Base-by-base conservation (phyloP, 176 grass and related monocot genomes). In the Zea mays region DNA sequence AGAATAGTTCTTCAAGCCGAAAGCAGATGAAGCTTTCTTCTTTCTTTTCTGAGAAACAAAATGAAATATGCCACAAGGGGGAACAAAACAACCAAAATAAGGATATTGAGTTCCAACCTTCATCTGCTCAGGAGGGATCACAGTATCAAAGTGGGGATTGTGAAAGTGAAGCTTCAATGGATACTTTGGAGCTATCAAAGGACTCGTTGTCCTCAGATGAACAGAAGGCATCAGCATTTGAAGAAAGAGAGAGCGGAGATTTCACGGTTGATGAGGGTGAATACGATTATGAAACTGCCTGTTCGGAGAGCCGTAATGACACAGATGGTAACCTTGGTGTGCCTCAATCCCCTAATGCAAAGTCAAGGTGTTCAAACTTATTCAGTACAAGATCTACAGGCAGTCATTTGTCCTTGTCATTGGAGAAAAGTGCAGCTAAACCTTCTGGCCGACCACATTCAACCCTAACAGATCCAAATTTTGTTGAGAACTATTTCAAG, bases 401-500 rank as follows among this genome's bases (percentile, higher is more conserved):
- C 13, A 81, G 77, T 54, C 48, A 72, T 62, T 36, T 80, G 78
- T 68, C 66, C 35, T 60, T 63, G 38, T 59, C 45, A 2, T 67
- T 69, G 48, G 84, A 85, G 47, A 85, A 43, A 90, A 79, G 67
- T 62, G 55, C 65, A 78, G 43, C 69, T 85, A 79, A 74, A 77
- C 60, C 85, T 87, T 90, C 82, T 57, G 84, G 79, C 71, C 81
- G 39, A 16, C 45, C 85, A 81, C 94, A 94, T 79, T 97, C 94
- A 76, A 94, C 87, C 70, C 77, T 94, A 20, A 92, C 86, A 73
- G 91, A 97, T 86, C 89, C 87, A 74, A 90, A 94, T 82, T 97
- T 97, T 86, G 94, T 97, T 44, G 94, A 97, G 73, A 97, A 97
- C 68, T 97, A 97, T 86, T 97, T 97, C 69, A 97, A 90, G 86